A percentile compares a stretch with the other conserved stretches of the same genome.
Conservation (phyloP, 2,329 filamentous ascomycete species). For the Stachybotrys elegans region DNA sequence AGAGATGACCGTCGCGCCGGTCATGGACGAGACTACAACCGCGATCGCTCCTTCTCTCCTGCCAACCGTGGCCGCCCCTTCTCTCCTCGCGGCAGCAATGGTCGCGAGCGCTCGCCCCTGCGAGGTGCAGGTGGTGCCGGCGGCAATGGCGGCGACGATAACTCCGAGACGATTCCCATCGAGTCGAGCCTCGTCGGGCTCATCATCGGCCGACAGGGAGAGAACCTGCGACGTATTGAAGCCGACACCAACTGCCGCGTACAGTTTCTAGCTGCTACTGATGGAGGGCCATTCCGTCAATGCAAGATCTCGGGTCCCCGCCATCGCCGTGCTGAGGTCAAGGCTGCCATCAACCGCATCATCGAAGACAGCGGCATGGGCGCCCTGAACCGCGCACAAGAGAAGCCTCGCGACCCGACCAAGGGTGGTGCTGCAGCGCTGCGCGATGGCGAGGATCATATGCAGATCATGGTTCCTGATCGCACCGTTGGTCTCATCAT, state of each 20-base stretch:
- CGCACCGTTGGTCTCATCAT: constrained; percentile 91
- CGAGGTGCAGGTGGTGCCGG: no score
- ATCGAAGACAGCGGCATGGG: constrained; percentile 69
- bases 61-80: constrained; percentile 50
- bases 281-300: constrained; percentile 69
- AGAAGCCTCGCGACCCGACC: constrained; percentile 33
- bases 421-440: constrained; percentile 42
- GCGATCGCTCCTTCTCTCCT: constrained; percentile 71
- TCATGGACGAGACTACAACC: constrained; percentile 40
- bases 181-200: constrained; percentile 83
- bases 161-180: constrained; percentile 77
- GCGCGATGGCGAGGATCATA: constrained; percentile 76
- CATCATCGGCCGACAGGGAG: constrained; percentile 85
- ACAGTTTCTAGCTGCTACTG: constrained; percentile 77
- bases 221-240: constrained; percentile 83
- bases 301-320: constrained; percentile 80
- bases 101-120: constrained; percentile 55
- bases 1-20: constrained; percentile 74
- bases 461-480: constrained; percentile 93
- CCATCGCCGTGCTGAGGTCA: constrained; percentile 69
- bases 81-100: constrained; percentile 52
- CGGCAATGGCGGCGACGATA: constrained; percentile 61
- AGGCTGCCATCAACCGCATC: constrained; percentile 77
- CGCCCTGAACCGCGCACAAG: constrained; percentile 38
- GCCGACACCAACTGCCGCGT: constrained; percentile 76